Percentiles rank a stretch among this genome's conserved stretches.
Evolutionary conservation across 2,329 filamentous ascomycete genomes (phyloP).

Genomic region (Colletotrichum euphorbiae): DNA sequence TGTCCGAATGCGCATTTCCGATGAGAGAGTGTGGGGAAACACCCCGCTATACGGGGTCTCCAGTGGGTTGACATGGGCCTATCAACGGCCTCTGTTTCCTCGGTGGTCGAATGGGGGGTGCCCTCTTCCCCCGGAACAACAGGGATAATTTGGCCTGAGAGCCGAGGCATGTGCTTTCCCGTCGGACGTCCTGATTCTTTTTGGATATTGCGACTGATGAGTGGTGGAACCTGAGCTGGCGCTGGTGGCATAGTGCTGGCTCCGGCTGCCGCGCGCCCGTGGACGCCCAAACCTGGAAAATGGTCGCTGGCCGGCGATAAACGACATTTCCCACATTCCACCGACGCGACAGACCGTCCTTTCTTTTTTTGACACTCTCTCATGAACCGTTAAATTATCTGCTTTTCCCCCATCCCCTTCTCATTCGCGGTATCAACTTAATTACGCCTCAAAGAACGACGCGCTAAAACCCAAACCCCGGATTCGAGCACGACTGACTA

Average conservation of each 20-base stretch:
- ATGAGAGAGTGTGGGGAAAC: constrained; percentile 34
- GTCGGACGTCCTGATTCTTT: neutral
- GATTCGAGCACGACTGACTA: neutral
- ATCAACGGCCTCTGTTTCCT: neutral
- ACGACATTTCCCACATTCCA: constrained; percentile 9
- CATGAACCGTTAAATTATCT: neutral
- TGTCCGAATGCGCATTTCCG: constrained; percentile 6
- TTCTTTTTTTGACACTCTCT: neutral
- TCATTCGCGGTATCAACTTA: neutral
- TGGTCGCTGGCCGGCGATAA: neutral
- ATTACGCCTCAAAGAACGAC: neutral
- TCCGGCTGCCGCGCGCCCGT: too few relatives aligned
- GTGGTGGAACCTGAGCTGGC: too few relatives aligned
- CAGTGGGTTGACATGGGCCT: neutral
- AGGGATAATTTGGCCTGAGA: constrained; percentile 19
- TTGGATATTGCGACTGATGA: too few relatives aligned
- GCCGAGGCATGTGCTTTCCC: constrained; percentile 39
- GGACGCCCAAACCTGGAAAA: too few relatives aligned
- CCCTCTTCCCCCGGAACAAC: neutral
- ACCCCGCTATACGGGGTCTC: constrained; percentile 16
- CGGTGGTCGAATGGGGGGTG: neutral
- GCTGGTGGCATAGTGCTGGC: too few relatives aligned
- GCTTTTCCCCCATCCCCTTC: neutral
- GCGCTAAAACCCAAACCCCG: neutral
- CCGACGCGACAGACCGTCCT: neutral